These are phyloP conservation scores for Filobasidium wieringae DNA, from an alignment of 768 basidiomycete genomes.

Conservation along the genomic window DNA sequence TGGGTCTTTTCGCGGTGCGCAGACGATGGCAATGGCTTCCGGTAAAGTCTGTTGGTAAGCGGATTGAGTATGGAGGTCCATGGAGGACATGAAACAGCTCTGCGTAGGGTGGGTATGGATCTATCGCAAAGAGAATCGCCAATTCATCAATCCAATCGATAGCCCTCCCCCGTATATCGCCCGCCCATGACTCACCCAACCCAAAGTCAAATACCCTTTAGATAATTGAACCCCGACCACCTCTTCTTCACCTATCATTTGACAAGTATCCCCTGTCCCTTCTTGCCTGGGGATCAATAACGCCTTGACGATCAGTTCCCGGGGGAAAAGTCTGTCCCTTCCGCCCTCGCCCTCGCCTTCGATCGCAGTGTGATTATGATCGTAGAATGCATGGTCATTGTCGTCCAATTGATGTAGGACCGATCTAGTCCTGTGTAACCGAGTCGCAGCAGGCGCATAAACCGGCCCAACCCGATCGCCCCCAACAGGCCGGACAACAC, in stretches of 20 bases:
- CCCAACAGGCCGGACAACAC: constrained; percentile 26
- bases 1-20: constrained; percentile 48
- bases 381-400: constrained; percentile 21
- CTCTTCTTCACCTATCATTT: constrained; percentile 79
- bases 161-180: background rate
- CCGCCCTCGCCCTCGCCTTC: background rate
- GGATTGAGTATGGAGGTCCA: constrained; percentile 82
- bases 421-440: background rate
- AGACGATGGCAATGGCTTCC: constrained; percentile 86
- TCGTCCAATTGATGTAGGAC: constrained; percentile 25
- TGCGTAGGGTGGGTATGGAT: constrained; percentile 89
- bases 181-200: constrained; percentile 55
- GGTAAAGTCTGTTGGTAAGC: constrained; percentile 80
- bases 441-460: background rate
- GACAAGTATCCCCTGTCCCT: constrained; percentile 81
- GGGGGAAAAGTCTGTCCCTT: background rate
- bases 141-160: constrained; percentile 3
- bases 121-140: constrained; percentile 39
- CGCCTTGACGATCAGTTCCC: constrained; percentile 63
- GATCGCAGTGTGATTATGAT: too few species aligned
- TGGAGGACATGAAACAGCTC: constrained; percentile 88
- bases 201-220: constrained; percentile 67
- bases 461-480: background rate
- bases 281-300: constrained; percentile 79
- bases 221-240: constrained; percentile 75